Conservation (phyloP, 805 yeast genomes). For the Kodamaea laetipori region DNA sequence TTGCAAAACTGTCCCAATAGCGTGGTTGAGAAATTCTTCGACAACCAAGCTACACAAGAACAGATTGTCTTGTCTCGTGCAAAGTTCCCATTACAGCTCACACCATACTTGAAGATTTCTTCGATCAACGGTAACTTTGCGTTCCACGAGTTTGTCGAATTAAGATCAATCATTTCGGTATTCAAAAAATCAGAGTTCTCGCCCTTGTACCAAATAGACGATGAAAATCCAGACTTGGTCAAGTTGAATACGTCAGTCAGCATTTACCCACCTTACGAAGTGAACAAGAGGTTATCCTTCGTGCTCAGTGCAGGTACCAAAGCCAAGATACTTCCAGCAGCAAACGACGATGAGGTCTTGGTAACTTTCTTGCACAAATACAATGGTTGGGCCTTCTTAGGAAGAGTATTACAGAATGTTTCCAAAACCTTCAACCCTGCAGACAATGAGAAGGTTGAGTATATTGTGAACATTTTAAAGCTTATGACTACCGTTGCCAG, state of each 20-base stretch:
- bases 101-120: constrained; percentile 61
- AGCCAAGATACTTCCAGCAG: constrained; percentile 67
- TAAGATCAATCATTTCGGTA: constrained; percentile 63
- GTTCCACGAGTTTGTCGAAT: constrained; percentile 54
- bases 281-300: constrained; percentile 47
- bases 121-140: constrained; percentile 70
- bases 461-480: constrained; percentile 51
- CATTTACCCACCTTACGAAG: constrained; percentile 59
- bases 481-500: constrained; percentile 51
- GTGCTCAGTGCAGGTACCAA: constrained; percentile 53
- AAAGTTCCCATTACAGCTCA: constrained; percentile 68
- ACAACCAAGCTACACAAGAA: constrained; percentile 44
- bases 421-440: constrained; percentile 41
- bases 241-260: constrained; percentile 49
- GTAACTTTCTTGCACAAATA: constrained; percentile 72
- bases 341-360: constrained; percentile 33
- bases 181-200: constrained; percentile 43
- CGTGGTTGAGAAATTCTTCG: constrained; percentile 48
- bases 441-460: constrained; percentile 39
- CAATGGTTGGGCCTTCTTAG: constrained; percentile 87
- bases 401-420: constrained; percentile 72
- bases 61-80: constrained; percentile 60
- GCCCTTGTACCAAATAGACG: constrained; percentile 48
- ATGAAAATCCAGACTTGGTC: constrained; percentile 54
- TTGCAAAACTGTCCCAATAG: constrained; percentile 48